These are phyloP conservation scores for Bromus sterilis DNA, from an alignment of 176 grass and related monocot species.

Conservation along the genomic window DNA sequence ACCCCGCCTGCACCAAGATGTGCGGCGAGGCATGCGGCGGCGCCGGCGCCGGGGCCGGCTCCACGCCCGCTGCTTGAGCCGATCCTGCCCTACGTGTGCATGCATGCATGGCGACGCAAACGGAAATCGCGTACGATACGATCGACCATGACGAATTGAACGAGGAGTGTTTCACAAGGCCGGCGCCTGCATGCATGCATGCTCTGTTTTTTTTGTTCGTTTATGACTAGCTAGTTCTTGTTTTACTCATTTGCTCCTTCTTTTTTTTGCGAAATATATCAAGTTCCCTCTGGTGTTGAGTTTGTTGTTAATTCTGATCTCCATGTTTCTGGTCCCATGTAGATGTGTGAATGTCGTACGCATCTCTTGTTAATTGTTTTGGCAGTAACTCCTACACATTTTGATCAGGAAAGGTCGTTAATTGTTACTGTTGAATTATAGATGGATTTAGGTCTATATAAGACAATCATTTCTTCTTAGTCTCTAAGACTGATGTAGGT, in stretches of 20 bases:
- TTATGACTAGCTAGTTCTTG: background rate
- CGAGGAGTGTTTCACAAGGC: too few species aligned
- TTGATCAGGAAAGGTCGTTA: too few species aligned
- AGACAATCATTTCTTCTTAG: too few species aligned
- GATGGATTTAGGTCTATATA: too few species aligned
- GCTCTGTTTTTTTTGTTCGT: background rate
- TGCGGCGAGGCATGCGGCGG: slow-evolving; percentile 42
- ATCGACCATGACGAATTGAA: too few species aligned
- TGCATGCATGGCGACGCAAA: background rate
- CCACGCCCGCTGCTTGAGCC: background rate
- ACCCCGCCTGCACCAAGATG: slow-evolving; percentile 40
- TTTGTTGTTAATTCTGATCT: background rate
- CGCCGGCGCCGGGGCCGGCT: background rate
- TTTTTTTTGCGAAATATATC: too few species aligned
- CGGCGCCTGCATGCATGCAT: background rate
- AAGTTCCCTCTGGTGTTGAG: background rate
- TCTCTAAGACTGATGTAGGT: too few species aligned
- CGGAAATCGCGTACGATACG: background rate
- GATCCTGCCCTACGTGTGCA: background rate
- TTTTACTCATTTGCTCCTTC: background rate
- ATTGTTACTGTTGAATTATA: too few species aligned
- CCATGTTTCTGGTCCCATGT: background rate
- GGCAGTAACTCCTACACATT: too few species aligned
- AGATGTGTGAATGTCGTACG: background rate
- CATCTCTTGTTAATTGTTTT: background rate